phyloP scores from a whole-genome alignment of 2,329 filamentous ascomycete genomes.

The Alternaria atra region DNA sequence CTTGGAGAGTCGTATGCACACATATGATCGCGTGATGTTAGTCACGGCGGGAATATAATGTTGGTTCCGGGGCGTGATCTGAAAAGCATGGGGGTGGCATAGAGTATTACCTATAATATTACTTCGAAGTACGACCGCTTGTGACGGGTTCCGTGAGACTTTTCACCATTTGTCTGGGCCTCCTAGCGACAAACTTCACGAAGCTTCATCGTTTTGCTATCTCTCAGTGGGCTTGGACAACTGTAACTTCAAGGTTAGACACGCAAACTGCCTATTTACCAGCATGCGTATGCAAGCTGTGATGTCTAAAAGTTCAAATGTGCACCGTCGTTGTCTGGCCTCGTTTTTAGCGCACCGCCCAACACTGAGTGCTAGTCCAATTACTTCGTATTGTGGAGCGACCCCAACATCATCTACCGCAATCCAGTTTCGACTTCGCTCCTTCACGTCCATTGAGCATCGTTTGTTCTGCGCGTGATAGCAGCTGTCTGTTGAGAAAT shows the following conservation, averaged over 20 bases:
- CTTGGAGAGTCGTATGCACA: not conserved
- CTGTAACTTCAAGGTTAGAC: too few species aligned
- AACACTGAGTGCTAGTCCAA: not conserved
- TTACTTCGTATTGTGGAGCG: too few species aligned
- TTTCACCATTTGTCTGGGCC: too few species aligned
- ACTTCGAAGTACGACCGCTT: not conserved
- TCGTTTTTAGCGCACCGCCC: not conserved
- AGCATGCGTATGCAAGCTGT: not conserved
- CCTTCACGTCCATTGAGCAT: not conserved
- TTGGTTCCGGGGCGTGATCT: not conserved
- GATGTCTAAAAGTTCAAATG: not conserved
- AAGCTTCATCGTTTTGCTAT: not conserved
- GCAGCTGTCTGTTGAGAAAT: not conserved
- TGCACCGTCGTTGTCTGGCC: not conserved
- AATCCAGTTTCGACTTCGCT: not conserved
- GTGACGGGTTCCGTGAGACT: not conserved
- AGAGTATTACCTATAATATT: not conserved
- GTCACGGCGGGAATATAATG: not conserved
- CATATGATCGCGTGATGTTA: not conserved
- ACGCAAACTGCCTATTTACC: not conserved
- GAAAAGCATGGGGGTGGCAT: not conserved
- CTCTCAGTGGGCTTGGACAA: not conserved
- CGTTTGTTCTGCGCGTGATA: not conserved
- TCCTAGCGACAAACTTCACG: not conserved
- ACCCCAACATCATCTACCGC: not conserved